A percentile compares a stretch with the other conserved stretches of the same genome.
Conservation (phyloP, 768 basidiomycete genomes). For the Amanita inopinata region DNA sequence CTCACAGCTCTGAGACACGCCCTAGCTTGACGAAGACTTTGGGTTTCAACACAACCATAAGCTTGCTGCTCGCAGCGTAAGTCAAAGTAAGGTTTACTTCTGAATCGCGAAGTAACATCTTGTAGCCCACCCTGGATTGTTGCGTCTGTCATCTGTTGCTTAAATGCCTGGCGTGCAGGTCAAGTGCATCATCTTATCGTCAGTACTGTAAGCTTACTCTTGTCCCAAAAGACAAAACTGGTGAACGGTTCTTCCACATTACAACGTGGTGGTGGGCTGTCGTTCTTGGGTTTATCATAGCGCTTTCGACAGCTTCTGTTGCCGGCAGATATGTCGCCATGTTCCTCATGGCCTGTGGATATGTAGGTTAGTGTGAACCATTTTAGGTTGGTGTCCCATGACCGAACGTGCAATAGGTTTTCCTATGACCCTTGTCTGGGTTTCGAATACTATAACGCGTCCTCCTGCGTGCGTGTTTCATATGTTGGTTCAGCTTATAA, state of each 20-base stretch:
- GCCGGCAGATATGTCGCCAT: conserved; percentile 49
- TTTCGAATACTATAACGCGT: conserved; percentile 48
- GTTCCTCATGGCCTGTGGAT: conserved; percentile 56
- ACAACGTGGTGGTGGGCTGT: conserved; percentile 48
- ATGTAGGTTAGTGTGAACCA: conserved; percentile 23
- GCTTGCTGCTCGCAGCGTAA: conserved; percentile 52
- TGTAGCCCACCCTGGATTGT: conserved; percentile 57
- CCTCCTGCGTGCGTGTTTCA: conserved; percentile 38
- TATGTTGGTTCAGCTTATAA: no score
- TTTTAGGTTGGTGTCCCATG: neutral
- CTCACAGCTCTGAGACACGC: neutral
- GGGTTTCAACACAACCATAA: conserved; percentile 49
- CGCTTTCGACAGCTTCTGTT: conserved; percentile 40
- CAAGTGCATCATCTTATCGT: neutral
- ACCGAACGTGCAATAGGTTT: conserved; percentile 20
- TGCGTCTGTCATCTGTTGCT: conserved; percentile 35
- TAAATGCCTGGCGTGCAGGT: conserved; percentile 48
- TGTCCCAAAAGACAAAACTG: conserved; percentile 34
- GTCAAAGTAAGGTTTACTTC: conserved; percentile 11
- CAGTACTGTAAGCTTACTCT: neutral
- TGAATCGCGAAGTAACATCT: neutral
- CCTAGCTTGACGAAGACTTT: conserved; percentile 46
- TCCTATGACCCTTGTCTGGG: conserved; percentile 48
- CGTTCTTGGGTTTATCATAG: conserved; percentile 53
- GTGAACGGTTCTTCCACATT: conserved; percentile 58